Evolutionary conservation across 768 basidiomycete species (phyloP).

Genomic region (Suillus ampliporus): DNA sequence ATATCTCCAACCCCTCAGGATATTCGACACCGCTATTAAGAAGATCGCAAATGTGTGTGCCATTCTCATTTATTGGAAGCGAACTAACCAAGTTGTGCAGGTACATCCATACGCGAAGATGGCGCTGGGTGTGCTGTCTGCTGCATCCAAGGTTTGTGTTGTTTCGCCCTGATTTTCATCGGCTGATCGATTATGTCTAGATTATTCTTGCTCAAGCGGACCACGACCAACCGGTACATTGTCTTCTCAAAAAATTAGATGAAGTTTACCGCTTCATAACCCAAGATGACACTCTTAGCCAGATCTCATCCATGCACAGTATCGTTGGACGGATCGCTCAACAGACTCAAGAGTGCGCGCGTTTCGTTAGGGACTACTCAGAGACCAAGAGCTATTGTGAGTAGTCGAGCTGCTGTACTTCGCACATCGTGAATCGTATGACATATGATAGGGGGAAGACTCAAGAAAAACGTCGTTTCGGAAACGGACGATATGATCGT

Average conservation of each 20-base stretch:
- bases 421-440: neutral
- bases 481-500: neutral
- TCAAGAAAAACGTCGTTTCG: neutral
- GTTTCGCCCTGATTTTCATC: neutral
- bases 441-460: neutral
- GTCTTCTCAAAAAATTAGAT: conserved; percentile 4
- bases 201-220: conserved; percentile 10
- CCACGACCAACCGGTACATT: conserved; percentile 4
- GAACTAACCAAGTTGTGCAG: neutral
- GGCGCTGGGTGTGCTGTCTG: conserved; percentile 5
- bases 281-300: neutral
- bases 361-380: conserved; percentile 35
- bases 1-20: conserved; percentile 3
- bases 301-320: neutral
- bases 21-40: conserved; percentile 2
- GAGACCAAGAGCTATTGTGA: conserved; percentile 26
- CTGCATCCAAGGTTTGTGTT: neutral
- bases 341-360: conserved; percentile 32
- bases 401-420: neutral
- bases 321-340: conserved; percentile 13
- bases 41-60: neutral
- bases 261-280: conserved; percentile 7
- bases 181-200: neutral
- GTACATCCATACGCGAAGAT: conserved; percentile 16
- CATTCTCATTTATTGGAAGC: neutral